Conservation (phyloP, 2,329 filamentous ascomycete genomes). For the Aspergillus transmontanensis region DNA sequence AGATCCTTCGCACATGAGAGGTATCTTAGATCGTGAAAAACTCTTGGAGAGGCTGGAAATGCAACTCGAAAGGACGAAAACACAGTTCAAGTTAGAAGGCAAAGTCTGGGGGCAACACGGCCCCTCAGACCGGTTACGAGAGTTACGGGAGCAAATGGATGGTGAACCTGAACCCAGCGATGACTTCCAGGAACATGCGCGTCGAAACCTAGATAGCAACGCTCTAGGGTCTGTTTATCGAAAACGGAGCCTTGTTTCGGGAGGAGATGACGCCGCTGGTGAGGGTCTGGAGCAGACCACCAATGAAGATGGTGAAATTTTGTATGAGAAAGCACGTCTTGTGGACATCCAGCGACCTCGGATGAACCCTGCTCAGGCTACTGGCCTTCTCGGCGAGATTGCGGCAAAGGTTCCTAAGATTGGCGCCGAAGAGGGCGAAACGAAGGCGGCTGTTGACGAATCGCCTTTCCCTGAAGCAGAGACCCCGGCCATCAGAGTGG, state of each 20-base stretch:
- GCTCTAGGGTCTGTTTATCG: constrained; percentile 73
- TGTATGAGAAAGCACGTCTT: constrained; percentile 78
- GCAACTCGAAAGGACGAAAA: constrained; percentile 95
- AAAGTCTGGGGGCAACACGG: constrained; percentile 85
- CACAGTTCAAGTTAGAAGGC: constrained; percentile 94
- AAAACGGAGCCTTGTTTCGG: constrained; percentile 48
- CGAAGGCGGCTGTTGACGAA: constrained; percentile 58
- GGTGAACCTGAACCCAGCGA: constrained; percentile 56
- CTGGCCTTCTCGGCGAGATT: constrained; percentile 71
- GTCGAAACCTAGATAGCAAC: constrained; percentile 68
- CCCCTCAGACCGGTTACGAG: constrained; percentile 88
- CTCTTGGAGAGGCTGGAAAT: constrained; percentile 93
- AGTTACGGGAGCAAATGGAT: constrained; percentile 94
- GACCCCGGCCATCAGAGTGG: constrained; percentile 60
- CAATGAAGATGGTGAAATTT: constrained; percentile 58
- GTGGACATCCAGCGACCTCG: constrained; percentile 73
- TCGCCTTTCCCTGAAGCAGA: constrained; percentile 59
- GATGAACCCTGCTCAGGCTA: constrained; percentile 63
- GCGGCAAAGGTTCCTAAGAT: constrained; percentile 75
- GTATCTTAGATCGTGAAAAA: constrained; percentile 87
- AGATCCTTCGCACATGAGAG: constrained; percentile 78
- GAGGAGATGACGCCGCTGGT: constrained; percentile 37
- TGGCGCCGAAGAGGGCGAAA: constrained; percentile 48
- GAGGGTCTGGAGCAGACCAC: constrained; percentile 45
- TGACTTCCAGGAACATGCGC: constrained; percentile 57